phyloP scores from a whole-genome alignment of 805 yeast species.

The Wickerhamomyces hampshirensis region DNA sequence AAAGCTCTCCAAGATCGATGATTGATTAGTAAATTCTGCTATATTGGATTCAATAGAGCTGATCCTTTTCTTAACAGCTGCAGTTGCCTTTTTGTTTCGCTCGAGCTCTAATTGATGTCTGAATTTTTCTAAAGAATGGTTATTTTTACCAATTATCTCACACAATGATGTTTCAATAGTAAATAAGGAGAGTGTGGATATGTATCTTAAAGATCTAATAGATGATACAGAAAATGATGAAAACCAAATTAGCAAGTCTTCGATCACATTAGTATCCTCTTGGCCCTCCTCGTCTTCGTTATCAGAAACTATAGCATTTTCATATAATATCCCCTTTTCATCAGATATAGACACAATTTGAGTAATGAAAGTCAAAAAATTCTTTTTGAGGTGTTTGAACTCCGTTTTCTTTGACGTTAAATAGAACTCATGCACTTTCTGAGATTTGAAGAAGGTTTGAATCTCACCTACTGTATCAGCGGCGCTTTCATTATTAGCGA shows the following conservation, averaged over 20 bases:
- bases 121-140: slow-evolving; percentile 32
- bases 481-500: slow-evolving; percentile 63
- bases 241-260: slow-evolving; percentile 67
- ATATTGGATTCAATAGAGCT: slow-evolving; percentile 41
- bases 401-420: slow-evolving; percentile 46
- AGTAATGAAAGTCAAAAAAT: slow-evolving; percentile 51
- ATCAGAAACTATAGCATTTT: slow-evolving; percentile 24
- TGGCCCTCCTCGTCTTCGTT: slow-evolving; percentile 29
- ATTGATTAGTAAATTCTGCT: slow-evolving; percentile 40
- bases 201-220: slow-evolving; percentile 65
- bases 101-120: slow-evolving; percentile 33
- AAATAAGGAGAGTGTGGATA: slow-evolving; percentile 56
- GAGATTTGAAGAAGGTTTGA: slow-evolving; percentile 55
- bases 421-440: slow-evolving; percentile 66
- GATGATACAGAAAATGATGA: slow-evolving; percentile 65
- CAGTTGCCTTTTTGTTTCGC: slow-evolving; percentile 28
- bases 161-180: slow-evolving; percentile 59
- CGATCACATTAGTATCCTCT: slow-evolving; percentile 39
- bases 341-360: slow-evolving; percentile 47
- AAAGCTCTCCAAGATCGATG: slow-evolving; percentile 47
- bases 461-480: slow-evolving; percentile 70
- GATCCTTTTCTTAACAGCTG: slow-evolving; percentile 38
- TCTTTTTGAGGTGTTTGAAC: slow-evolving; percentile 45
- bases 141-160: slow-evolving; percentile 35
- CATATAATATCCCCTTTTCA: slow-evolving; percentile 58